Conservation (phyloP, 1,139 yeast genomes). For the Blastobotrys apis region DNA sequence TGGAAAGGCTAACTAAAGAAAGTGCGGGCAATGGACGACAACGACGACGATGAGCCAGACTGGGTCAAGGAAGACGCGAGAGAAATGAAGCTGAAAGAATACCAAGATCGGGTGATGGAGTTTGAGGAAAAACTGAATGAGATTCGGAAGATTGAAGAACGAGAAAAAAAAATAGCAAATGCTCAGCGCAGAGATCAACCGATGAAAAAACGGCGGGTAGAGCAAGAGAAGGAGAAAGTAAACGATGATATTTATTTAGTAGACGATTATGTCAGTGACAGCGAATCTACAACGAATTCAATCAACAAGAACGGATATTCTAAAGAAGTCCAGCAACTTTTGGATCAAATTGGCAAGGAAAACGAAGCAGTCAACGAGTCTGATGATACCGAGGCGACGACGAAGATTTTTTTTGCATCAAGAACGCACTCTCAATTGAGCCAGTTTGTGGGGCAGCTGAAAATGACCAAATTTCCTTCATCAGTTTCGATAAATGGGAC, state of each 20-base stretch:
- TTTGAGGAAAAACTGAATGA: constrained; percentile 40
- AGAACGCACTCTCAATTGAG: constrained; percentile 87
- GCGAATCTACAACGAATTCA: not conserved
- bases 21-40: constrained; percentile 21
- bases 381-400: constrained; percentile 9
- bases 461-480: constrained; percentile 60
- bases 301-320: constrained; percentile 17
- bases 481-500: constrained; percentile 37
- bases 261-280: constrained; percentile 38
- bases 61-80: constrained; percentile 37
- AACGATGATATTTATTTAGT: constrained; percentile 36
- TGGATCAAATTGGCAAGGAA: constrained; percentile 17
- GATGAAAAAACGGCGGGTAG: not conserved
- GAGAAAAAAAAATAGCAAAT: constrained; percentile 15
- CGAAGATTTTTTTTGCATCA: constrained; percentile 64
- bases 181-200: not conserved
- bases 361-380: not conserved
- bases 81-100: constrained; percentile 30
- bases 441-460: constrained; percentile 75
- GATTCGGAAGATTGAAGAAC: constrained; percentile 23
- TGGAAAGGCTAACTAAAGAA: not conserved
- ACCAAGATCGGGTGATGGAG: constrained; percentile 35
- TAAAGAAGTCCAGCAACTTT: constrained; percentile 20
- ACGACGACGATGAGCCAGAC: constrained; percentile 45
- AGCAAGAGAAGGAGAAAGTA: not conserved